Percentiles rank a stretch among this genome's conserved stretches.
Conservation (phyloP, 352 stramenopile species). For the Globisporangium nagaii region DNA sequence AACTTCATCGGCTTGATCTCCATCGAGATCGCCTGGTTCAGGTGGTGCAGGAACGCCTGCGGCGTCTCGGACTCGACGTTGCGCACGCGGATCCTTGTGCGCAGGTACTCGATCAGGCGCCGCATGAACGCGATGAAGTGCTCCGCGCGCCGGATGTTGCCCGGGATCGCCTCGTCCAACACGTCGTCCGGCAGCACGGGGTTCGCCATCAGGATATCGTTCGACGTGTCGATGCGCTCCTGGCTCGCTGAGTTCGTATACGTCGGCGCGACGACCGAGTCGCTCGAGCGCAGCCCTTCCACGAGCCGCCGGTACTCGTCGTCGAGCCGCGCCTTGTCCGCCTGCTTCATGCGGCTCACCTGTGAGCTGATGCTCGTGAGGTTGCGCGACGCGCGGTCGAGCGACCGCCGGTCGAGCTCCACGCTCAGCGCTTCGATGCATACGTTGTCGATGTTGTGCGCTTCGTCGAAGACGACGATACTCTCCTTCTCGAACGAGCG, state of each 20-base stretch:
- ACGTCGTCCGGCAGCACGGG: conserved; percentile 90
- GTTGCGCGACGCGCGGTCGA: conserved; percentile 92
- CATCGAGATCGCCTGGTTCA: conserved; percentile 91
- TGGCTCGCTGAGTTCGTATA: conserved; percentile 41
- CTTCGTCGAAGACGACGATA: conserved; percentile 97
- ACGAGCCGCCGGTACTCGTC: conserved; percentile 95
- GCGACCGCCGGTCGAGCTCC: conserved; percentile 88
- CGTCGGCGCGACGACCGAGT: conserved; percentile 50
- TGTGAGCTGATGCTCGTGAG: conserved; percentile 74
- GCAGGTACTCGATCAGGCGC: conserved; percentile 94
- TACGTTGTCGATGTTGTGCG: conserved; percentile 99
- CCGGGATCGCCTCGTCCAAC: conserved; percentile 95
- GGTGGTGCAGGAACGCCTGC: conserved; percentile 93
- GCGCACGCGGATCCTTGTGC: conserved; percentile 68
- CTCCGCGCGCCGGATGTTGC: conserved; percentile 97
- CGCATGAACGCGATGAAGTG: conserved; percentile 98
- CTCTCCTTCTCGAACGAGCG: conserved; percentile 92
- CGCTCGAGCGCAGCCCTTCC: conserved; percentile 92
- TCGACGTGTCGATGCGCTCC: conserved; percentile 37
- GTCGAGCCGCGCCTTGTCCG: conserved; percentile 89
- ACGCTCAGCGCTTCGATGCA: conserved; percentile 99
- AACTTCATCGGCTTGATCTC: conserved; percentile 98
- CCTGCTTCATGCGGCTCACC: conserved; percentile 86
- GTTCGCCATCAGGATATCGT: conserved; percentile 70
- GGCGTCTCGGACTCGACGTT: conserved; percentile 96